These are phyloP conservation scores for Vachellia collinsii DNA, from an alignment of 306 rosid genomes.

Conservation along the genomic window DNA sequence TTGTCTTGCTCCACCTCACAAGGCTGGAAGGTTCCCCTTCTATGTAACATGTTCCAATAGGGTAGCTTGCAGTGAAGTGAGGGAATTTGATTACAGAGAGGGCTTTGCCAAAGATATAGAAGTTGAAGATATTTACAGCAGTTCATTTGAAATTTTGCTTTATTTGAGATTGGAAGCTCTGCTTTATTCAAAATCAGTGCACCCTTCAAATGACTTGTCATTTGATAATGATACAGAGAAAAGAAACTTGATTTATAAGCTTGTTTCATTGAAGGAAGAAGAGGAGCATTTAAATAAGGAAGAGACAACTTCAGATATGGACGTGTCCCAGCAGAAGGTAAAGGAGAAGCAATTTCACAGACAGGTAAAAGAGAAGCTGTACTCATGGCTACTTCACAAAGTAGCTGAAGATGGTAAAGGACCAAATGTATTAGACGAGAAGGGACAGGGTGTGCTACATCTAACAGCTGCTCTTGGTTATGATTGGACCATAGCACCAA, in stretches of 20 bases:
- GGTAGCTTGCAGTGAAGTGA: constrained; percentile 88
- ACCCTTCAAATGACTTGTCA: constrained; percentile 44
- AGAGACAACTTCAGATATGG: constrained; percentile 41
- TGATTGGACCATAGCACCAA: constrained; percentile 81
- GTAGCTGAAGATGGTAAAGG: constrained; percentile 80
- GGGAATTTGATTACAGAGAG: constrained; percentile 75
- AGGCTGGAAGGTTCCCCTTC: constrained; percentile 74
- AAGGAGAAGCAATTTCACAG: constrained; percentile 52
- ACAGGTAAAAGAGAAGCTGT: constrained; percentile 72
- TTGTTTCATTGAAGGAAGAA: constrained; percentile 72
- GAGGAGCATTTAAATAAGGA: constrained; percentile 56
- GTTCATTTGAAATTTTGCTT: constrained; percentile 50
- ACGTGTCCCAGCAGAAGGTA: constrained; percentile 46
- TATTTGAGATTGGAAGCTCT: constrained; percentile 59
- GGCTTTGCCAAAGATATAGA: constrained; percentile 56
- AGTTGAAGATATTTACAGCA: constrained; percentile 41
- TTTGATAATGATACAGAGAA: constrained; percentile 53
- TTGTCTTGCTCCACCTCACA: constrained; percentile 77
- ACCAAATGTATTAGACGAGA: constrained; percentile 67
- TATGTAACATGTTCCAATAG: constrained; percentile 91
- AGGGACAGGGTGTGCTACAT: constrained; percentile 82
- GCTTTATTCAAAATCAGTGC: constrained; percentile 53
- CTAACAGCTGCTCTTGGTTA: constrained; percentile 81
- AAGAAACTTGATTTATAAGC: constrained; percentile 51
- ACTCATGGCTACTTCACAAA: constrained; percentile 81